Conservation (phyloP, 495 filamentous ascomycete genomes). For the Talaromyces borbonicus region DNA sequence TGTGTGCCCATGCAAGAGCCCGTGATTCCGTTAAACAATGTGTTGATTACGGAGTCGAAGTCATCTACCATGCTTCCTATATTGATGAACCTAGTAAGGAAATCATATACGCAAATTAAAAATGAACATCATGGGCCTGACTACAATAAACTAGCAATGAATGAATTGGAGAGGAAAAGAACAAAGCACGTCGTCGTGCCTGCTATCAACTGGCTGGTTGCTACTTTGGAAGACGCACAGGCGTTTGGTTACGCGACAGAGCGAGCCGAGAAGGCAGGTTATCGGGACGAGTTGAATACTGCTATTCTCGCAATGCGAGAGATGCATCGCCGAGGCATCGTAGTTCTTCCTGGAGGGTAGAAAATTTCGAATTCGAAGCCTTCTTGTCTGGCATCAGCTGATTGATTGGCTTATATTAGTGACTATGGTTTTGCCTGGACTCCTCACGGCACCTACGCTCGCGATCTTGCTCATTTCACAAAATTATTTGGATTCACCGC, state of each 20-base stretch:
- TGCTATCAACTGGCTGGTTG: slow-evolving; percentile 36
- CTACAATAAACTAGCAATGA: slow-evolving; percentile 19
- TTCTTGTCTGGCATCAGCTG: neutral
- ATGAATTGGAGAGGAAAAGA: slow-evolving; percentile 37
- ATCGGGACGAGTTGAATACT: slow-evolving; percentile 32
- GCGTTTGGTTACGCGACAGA: slow-evolving; percentile 36
- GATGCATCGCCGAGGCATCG: slow-evolving; percentile 39
- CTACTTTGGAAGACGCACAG: slow-evolving; percentile 31
- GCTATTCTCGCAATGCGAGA: slow-evolving; percentile 32
- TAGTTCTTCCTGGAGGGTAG: slow-evolving; percentile 34
- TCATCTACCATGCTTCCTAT: slow-evolving; percentile 43
- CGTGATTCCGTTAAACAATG: slow-evolving; percentile 39
- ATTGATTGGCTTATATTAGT: slow-evolving; percentile 7
- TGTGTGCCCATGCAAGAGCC: slow-evolving; percentile 42
- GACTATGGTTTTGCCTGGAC: slow-evolving; percentile 47
- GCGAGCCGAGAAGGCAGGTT: slow-evolving; percentile 36
- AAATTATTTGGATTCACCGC: slow-evolving; percentile 42
- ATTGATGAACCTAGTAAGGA: slow-evolving; percentile 31
- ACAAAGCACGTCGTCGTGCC: slow-evolving; percentile 36
- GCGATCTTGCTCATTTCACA: slow-evolving; percentile 40
- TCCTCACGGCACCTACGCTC: slow-evolving; percentile 41
- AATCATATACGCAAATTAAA: no score
- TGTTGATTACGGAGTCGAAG: slow-evolving; percentile 37
- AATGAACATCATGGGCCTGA: no score
- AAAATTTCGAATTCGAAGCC: neutral